These are phyloP conservation scores for Geotrichum restrictum DNA, from an alignment of 1,139 yeast genomes.

Conservation along the genomic window DNA sequence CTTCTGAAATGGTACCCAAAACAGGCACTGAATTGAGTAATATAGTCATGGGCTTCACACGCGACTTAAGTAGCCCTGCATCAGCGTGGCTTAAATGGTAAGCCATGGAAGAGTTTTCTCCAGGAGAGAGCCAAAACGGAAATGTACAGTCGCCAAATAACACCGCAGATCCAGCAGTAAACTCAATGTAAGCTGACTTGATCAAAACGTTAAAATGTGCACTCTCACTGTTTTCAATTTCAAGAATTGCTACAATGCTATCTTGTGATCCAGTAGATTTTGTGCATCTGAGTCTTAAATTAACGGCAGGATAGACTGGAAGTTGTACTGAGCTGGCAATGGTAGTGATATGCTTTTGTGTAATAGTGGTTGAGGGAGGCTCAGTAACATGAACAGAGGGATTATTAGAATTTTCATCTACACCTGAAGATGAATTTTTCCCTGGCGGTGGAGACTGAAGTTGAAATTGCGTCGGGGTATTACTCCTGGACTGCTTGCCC, in stretches of 20 bases:
- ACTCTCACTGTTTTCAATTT: constrained; percentile 49
- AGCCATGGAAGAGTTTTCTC: constrained; percentile 38
- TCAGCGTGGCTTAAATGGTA: constrained; percentile 32
- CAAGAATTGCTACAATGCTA: constrained; percentile 52
- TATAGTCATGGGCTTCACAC: constrained; percentile 31
- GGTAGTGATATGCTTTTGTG: constrained; percentile 12
- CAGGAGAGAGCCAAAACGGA: constrained; percentile 35
- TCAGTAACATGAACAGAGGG: neutral
- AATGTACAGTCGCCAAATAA: constrained; percentile 38
- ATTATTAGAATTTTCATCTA: neutral
- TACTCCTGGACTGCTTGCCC: constrained; percentile 13
- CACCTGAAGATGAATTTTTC: constrained; percentile 4
- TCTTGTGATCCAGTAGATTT: constrained; percentile 56
- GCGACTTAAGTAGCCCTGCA: constrained; percentile 23
- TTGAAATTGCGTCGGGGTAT: constrained; percentile 11
- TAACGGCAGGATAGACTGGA: constrained; percentile 50
- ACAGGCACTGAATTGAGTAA: constrained; percentile 28
- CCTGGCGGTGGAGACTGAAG: constrained; percentile 13
- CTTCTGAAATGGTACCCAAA: constrained; percentile 27
- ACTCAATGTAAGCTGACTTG: constrained; percentile 42
- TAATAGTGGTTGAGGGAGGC: neutral
- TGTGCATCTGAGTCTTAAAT: constrained; percentile 54
- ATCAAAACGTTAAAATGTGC: constrained; percentile 33
- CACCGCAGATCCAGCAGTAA: constrained; percentile 43
- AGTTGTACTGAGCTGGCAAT: constrained; percentile 25